Percentiles rank a stretch among this genome's conserved stretches.
These are phyloP conservation scores for Coniochaeta pulveracea DNA, from an alignment of 2,329 filamentous ascomycete genomes.

Conservation along the genomic window DNA sequence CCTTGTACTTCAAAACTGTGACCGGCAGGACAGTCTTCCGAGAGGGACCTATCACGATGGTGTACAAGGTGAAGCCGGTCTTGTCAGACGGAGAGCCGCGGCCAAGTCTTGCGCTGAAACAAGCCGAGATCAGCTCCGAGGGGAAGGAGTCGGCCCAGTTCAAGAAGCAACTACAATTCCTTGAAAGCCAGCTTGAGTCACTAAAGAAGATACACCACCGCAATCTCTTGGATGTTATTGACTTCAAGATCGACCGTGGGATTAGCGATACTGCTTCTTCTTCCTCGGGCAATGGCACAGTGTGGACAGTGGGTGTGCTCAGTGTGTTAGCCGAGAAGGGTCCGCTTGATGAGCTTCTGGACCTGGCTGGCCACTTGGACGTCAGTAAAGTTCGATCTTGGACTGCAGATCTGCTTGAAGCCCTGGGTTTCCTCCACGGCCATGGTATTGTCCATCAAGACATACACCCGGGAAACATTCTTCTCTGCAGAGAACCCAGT, in stretches of 20 bases:
- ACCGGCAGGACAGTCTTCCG: slow-evolving; percentile 56
- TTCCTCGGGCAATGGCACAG: slow-evolving; percentile 4
- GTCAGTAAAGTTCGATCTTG: slow-evolving; percentile 71
- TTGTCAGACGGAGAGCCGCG: slow-evolving; percentile 40
- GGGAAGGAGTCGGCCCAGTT: slow-evolving; percentile 50
- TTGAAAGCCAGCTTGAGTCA: slow-evolving; percentile 67
- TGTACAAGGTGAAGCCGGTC: slow-evolving; percentile 63
- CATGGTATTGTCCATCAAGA: slow-evolving; percentile 75
- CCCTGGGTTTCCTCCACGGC: slow-evolving; percentile 75
- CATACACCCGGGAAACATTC: slow-evolving; percentile 68
- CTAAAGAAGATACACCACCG: slow-evolving; percentile 66
- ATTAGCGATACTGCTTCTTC: slow-evolving; percentile 14
- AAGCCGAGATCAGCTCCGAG: slow-evolving; percentile 47
- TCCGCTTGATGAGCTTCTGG: slow-evolving; percentile 70
- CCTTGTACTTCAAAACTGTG: slow-evolving; percentile 59
- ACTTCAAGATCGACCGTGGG: slow-evolving; percentile 64
- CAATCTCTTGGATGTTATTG: slow-evolving; percentile 68
- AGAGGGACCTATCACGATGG: slow-evolving; percentile 53
- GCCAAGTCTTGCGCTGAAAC: slow-evolving; percentile 63
- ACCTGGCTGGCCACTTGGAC: slow-evolving; percentile 64
- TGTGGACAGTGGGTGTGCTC: slow-evolving; percentile 68
- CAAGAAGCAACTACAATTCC: slow-evolving; percentile 63
- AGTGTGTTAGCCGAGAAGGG: slow-evolving; percentile 72
- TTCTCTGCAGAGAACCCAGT: slow-evolving; percentile 59
- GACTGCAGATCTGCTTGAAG: slow-evolving; percentile 87